Conservation (phyloP, 768 basidiomycete genomes). For the Trametes sanguinea region DNA sequence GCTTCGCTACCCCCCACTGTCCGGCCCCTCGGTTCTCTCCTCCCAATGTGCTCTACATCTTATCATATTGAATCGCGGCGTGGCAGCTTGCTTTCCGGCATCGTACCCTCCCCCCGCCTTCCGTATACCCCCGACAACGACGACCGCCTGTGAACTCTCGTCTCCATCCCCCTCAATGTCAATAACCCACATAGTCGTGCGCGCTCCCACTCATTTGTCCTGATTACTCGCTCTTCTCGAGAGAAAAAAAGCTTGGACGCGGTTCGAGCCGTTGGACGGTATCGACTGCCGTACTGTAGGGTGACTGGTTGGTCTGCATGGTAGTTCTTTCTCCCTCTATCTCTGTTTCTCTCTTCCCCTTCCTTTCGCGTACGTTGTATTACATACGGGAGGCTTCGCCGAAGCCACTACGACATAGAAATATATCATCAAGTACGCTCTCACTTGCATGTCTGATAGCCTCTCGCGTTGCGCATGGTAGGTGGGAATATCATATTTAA, state of each 20-base stretch:
- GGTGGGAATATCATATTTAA: too few relatives aligned
- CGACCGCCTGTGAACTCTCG: not conserved
- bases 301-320: conserved; percentile 27
- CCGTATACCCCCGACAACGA: conserved; percentile 15
- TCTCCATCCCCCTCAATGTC: conserved; percentile 13
- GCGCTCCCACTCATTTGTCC: conserved; percentile 23
- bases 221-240: conserved; percentile 13
- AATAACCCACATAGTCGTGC: conserved; percentile 19
- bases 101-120: conserved; percentile 13
- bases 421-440: conserved; percentile 18
- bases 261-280: conserved; percentile 22
- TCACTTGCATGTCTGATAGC: not conserved
- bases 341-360: not conserved
- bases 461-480: too few relatives aligned
- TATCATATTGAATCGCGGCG: conserved; percentile 20
- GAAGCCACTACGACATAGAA: conserved; percentile 34
- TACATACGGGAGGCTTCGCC: conserved; percentile 43
- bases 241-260: conserved; percentile 23
- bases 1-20: not conserved
- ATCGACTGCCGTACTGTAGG: conserved; percentile 21
- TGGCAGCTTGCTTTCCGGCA: conserved; percentile 4
- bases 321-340: conserved; percentile 9
- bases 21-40: not conserved
- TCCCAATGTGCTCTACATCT: conserved; percentile 19
- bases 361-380: conserved; percentile 36